Base-by-base conservation (phyloP, 2,329 filamentous ascomycete species). In the Scytalidium sp. region DNA sequence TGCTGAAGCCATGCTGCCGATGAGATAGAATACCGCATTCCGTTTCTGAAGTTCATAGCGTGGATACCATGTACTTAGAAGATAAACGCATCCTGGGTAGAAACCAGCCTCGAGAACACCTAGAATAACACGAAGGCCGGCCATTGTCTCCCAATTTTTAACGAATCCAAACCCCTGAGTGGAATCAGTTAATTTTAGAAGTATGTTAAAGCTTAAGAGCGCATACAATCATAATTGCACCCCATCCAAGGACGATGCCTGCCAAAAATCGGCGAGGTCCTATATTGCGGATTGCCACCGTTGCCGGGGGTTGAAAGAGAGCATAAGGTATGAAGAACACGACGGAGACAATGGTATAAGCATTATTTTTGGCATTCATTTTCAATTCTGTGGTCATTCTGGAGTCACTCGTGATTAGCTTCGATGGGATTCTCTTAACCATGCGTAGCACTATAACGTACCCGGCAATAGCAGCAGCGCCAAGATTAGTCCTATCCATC, bases 401-500 rank as follows among this genome's bases (percentile, higher is more conserved):
- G 11, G 8, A 41, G 27, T n/a, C n/a, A 9, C 25, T 5, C 27
- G n/a, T 39, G 23, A 32, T 42, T 43, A 13, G 8, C 7, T 29
- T 29, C 7, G 25, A 7, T 8, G 13, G 25, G 15, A n/a, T 13
- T 21, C 40, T 42, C 17, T 19, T 11, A 19, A 4, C 8, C n/a
- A 23, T 23, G 20, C 4, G 21, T 13, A 10, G 17, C 13, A 43
- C 64, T n/a, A n/a, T 52, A 46, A 55, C 46, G 46, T 39, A 55
- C 52, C 77, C 88, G 11, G 88, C 87, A 63, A 92, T 85, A 43
- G 81, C 80, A 43, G 87, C 87, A 19, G 80, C 74, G 19, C 80
- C 80, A 65, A 91, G 69, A 65, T 93, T 93, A 3, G 85, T 89
- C 21, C 88, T 75, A 64, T 93, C 88, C 81, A 91, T 88, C 49